phyloP scores from a whole-genome alignment of 306 rosid genomes.

The Vigna angularis region DNA sequence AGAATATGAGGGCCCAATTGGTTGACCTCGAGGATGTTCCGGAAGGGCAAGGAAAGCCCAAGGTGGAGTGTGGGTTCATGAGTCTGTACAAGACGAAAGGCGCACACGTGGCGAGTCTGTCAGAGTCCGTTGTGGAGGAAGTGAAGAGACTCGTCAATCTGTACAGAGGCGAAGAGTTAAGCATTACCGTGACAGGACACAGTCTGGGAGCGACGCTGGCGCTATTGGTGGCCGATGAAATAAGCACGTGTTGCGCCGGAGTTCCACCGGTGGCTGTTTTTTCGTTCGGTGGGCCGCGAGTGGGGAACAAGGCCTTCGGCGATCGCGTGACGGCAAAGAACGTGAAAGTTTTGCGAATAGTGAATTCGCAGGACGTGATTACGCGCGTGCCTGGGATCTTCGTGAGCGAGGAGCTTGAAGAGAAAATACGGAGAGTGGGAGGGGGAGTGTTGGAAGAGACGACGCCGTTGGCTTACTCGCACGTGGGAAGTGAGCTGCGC shows the following conservation, averaged over 20 bases:
- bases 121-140: conserved; percentile 77
- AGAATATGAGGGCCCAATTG: conserved; percentile 77
- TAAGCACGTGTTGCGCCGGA: conserved; percentile 47
- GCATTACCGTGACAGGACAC: conserved; percentile 89
- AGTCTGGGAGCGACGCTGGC: conserved; percentile 92
- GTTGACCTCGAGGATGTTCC: conserved; percentile 11
- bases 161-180: conserved; percentile 71
- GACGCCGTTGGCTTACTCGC: conserved; percentile 69
- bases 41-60: conserved; percentile 43
- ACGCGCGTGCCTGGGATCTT: conserved; percentile 70
- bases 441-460: conserved; percentile 61
- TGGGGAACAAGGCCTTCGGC: conserved; percentile 75
- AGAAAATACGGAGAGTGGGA: conserved; percentile 51
- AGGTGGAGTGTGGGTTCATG: conserved; percentile 84
- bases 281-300: conserved; percentile 93
- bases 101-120: conserved; percentile 72
- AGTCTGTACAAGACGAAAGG: conserved; percentile 78
- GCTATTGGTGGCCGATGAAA: conserved; percentile 74
- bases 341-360: conserved; percentile 81
- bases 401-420: conserved; percentile 59
- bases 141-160: conserved; percentile 55
- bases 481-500: conserved; percentile 79
- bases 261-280: conserved; percentile 80
- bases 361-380: conserved; percentile 86
- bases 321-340: conserved; percentile 43